These are phyloP conservation scores for Nematodospora anomalae DNA, from an alignment of 1,139 yeast species.

Conservation along the genomic window DNA sequence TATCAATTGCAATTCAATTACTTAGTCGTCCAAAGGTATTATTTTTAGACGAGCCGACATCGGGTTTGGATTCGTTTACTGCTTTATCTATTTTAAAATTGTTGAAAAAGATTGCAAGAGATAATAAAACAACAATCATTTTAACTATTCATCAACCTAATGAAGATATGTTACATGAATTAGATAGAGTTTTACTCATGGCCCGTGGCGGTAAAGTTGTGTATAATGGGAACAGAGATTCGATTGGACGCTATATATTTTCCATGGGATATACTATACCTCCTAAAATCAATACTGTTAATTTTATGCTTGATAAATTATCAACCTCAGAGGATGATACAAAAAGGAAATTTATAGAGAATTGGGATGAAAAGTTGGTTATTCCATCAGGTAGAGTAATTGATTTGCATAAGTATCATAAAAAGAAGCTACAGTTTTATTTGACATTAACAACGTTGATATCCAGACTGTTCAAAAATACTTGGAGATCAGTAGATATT, in stretches of 20 bases:
- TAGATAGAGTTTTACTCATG: conserved; percentile 66
- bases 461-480: conserved; percentile 35
- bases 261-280: conserved; percentile 55
- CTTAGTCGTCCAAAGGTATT: conserved; percentile 69
- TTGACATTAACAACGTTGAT: conserved; percentile 23
- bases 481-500: conserved; percentile 58
- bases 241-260: conserved; percentile 44
- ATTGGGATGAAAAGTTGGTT: conserved; percentile 35
- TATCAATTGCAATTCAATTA: conserved; percentile 77
- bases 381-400: conserved; percentile 7
- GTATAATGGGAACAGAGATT: conserved; percentile 52
- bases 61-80: conserved; percentile 80
- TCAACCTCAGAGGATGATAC: conserved; percentile 45
- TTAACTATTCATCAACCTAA: conserved; percentile 87
- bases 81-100: conserved; percentile 69
- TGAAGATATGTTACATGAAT: conserved; percentile 57
- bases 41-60: conserved; percentile 83
- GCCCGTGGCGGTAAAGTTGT: conserved; percentile 75
- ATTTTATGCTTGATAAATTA: conserved; percentile 65
- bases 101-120: conserved; percentile 53
- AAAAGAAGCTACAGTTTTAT: conserved; percentile 16
- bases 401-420: conserved; percentile 16
- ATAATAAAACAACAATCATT: conserved; percentile 67
- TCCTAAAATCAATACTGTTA: conserved; percentile 62
- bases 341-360: conserved; percentile 22